Evolutionary conservation across 345 rosid species (phyloP).

Genomic region (Rhodamnia argentea): DNA sequence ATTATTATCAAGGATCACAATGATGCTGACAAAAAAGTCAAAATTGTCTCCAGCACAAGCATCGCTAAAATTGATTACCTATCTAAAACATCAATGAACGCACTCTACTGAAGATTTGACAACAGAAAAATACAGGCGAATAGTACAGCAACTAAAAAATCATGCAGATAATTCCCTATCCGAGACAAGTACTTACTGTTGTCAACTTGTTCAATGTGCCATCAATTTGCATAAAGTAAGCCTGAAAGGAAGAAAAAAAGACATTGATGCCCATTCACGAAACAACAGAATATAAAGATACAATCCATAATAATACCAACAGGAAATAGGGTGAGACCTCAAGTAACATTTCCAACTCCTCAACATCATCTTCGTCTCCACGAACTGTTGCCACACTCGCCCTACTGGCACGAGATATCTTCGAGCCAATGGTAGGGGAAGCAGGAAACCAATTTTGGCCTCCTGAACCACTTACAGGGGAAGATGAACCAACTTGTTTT

Average conservation of each 20-base stretch:
- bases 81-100: neutral
- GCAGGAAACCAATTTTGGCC: slow-evolving; percentile 67
- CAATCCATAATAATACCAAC: neutral
- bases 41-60: neutral
- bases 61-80: neutral
- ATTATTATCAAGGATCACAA: neutral
- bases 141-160: neutral
- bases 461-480: slow-evolving; percentile 68
- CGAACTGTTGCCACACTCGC: slow-evolving; percentile 72
- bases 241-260: slow-evolving; percentile 29
- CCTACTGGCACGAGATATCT: slow-evolving; percentile 90
- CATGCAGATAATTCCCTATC: neutral
- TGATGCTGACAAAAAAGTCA: neutral
- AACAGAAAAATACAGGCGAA: neutral
- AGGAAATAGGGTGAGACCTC: slow-evolving; percentile 38
- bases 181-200: slow-evolving; percentile 28
- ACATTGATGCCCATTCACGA: neutral
- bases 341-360: slow-evolving; percentile 97
- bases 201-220: slow-evolving; percentile 84
- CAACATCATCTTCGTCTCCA: slow-evolving; percentile 94
- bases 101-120: neutral
- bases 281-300: neutral
- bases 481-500: slow-evolving; percentile 54
- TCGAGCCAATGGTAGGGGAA: slow-evolving; percentile 87
- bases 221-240: slow-evolving; percentile 94